A percentile compares a stretch with the other conserved stretches of the same genome.
phyloP scores from a whole-genome alignment of 805 yeast species.

The Wickerhamomyces rabaulensis region DNA sequence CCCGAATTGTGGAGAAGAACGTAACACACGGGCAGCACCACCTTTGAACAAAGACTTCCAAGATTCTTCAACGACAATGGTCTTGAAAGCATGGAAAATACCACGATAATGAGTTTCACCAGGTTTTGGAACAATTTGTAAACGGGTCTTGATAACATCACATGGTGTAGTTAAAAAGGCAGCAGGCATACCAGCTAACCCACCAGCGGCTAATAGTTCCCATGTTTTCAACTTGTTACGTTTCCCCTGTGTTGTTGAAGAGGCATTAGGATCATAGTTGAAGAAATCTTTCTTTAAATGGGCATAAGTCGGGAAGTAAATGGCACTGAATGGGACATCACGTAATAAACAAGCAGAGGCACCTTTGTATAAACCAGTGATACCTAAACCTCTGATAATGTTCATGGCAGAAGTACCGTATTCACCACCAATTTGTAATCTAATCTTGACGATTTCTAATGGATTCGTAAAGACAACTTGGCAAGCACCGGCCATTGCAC shows the following conservation, averaged over 20 bases:
- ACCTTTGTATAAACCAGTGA: slow-evolving; percentile 86
- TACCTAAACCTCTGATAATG: slow-evolving; percentile 74
- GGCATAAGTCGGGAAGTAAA: slow-evolving; percentile 95
- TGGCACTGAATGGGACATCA: slow-evolving; percentile 95
- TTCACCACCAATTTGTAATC: slow-evolving; percentile 92
- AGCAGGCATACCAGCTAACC: slow-evolving; percentile 96
- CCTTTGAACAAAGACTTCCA: slow-evolving; percentile 89
- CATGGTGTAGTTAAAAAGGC: slow-evolving; percentile 95
- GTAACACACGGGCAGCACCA: slow-evolving; percentile 86
- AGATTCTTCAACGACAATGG: slow-evolving; percentile 80
- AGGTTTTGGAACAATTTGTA: slow-evolving; percentile 75
- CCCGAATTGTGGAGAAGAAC: slow-evolving; percentile 98
- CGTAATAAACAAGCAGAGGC: slow-evolving; percentile 86
- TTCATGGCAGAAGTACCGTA: slow-evolving; percentile 50
- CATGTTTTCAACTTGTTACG: slow-evolving; percentile 63
- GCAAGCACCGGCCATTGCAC: slow-evolving; percentile 94
- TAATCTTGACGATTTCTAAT: slow-evolving; percentile 88
- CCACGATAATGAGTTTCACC: slow-evolving; percentile 78
- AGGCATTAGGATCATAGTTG: slow-evolving; percentile 62
- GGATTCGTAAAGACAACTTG: slow-evolving; percentile 97
- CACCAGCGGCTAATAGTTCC: slow-evolving; percentile 86
- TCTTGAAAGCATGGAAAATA: slow-evolving; percentile 67
- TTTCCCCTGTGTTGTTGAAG: slow-evolving; percentile 42
- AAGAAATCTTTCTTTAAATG: slow-evolving; percentile 81
- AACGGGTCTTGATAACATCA: slow-evolving; percentile 92